Evolutionary conservation across 2,329 filamentous ascomycete genomes (phyloP).

Genomic region (Colletotrichum camelliae): DNA sequence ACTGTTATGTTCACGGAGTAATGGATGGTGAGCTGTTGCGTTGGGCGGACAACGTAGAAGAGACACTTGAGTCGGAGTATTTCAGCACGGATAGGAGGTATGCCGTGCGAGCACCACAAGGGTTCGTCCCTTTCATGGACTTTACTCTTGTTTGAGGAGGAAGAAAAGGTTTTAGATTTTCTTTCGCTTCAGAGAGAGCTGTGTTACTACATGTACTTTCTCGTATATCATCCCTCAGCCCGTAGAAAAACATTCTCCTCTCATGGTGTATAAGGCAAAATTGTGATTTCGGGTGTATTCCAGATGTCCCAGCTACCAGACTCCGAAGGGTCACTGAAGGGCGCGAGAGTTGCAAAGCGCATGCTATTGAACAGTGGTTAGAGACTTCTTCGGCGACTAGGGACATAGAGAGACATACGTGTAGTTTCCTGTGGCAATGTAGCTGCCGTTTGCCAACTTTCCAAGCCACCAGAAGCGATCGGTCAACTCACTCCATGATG

Average conservation of each 20-base stretch:
- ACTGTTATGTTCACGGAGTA: background rate
- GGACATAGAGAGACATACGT: background rate
- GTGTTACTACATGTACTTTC: background rate
- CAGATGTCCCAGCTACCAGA: slow-evolving; percentile 30
- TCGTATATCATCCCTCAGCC: background rate
- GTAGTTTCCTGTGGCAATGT: slow-evolving; percentile 30
- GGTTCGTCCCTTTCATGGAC: background rate
- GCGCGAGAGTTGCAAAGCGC: slow-evolving; percentile 30
- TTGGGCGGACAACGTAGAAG: background rate
- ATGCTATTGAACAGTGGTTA: background rate
- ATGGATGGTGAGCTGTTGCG: background rate
- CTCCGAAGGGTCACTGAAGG: slow-evolving; percentile 26
- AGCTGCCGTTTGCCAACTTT: slow-evolving; percentile 30
- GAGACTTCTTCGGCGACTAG: background rate
- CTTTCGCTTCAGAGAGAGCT: background rate
- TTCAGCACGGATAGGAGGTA: background rate
- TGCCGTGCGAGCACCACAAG: background rate
- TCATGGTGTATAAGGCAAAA: background rate
- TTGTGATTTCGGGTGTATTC: slow-evolving; percentile 22
- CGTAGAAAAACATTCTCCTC: background rate
- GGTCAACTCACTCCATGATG: slow-evolving; percentile 4
- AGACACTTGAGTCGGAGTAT: background rate
- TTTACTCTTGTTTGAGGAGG: background rate
- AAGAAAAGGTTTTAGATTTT: background rate
- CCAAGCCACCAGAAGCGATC: slow-evolving; percentile 32